Base-by-base conservation (phyloP, 176 grass and related monocot species). In the Neostapfia colusana region DNA sequence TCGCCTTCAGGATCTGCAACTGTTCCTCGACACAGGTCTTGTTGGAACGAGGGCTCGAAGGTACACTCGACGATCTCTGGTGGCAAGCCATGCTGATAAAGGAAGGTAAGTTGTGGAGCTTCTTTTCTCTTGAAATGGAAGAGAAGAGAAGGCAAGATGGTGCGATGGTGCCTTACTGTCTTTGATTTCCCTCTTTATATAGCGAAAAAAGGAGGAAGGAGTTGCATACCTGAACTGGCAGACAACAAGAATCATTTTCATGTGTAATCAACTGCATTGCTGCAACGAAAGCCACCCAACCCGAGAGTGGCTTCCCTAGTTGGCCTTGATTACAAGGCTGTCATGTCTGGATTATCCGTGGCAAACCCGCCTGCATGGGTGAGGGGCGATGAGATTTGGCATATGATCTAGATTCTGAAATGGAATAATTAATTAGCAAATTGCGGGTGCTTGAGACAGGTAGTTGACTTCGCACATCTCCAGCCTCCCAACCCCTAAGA, bases 121-220 rank as follows among this genome's bases (percentile, higher is more conserved):
- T 26, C 6, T 21, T 56, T 24, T 24, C 55, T 58, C 23, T 58
- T 58, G 55, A 58, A 58, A 26, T 58, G 23, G 50, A 48, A 17
- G 46, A 54, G 18, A 21, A 54, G 18, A 54, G 55, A 58, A 58
- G 9, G 21, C 55, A 26, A 13, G 23, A 54, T 26, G 3, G 10
- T 26, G 8, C 24, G 13, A 13, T 58, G 55, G 21, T 26, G 9
- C 4, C 55, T 26, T 25, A 10, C 10, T 58, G 10, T 39, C 39
- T 45, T 34, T 45, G 40, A 56, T 39, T 34, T 34, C 58, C 40
- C 73, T 76, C 56, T 63, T 46, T 76, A 76, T 76, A 76, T 63
- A 76, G 57, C 5, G 25, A n/a, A 28, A 75, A 43, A 38, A 44
- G 55, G 55, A 6, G 4, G 39, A 76, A 63, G 39, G 16, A 63